Evolutionary conservation across 169 alveolate genomes (phyloP).

Genomic region (Cyclospora cayetanensis): DNA sequence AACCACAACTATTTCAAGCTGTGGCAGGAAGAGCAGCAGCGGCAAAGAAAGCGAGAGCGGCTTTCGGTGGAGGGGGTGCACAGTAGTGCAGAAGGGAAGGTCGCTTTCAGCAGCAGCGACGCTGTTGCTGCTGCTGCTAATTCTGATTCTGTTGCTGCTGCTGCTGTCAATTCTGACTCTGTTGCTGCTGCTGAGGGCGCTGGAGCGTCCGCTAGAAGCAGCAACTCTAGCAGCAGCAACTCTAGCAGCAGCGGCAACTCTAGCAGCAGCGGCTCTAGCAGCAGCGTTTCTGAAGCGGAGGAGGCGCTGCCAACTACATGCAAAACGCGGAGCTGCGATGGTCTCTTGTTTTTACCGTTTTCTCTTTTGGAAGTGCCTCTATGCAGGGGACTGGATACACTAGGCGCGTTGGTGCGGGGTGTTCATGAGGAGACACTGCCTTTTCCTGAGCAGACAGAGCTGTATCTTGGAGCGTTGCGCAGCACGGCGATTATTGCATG

Average conservation of each 20-base stretch:
- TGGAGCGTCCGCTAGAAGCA: neutral
- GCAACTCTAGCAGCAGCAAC: neutral
- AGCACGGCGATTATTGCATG: slow-evolving; percentile 46
- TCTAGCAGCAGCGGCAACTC: neutral
- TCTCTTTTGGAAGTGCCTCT: slow-evolving; percentile 75
- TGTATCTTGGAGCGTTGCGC: slow-evolving; percentile 22
- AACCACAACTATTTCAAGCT: neutral
- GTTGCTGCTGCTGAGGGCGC: neutral
- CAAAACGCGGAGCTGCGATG: slow-evolving; percentile 63
- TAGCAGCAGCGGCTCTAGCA: neutral
- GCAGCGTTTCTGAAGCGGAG: neutral
- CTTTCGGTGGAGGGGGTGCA: neutral
- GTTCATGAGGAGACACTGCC: neutral
- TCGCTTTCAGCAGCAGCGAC: neutral
- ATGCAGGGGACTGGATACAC: slow-evolving; percentile 65
- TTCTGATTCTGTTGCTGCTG: neutral
- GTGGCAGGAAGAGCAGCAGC: slow-evolving; percentile 1
- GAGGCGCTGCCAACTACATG: slow-evolving; percentile 64
- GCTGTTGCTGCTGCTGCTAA: neutral
- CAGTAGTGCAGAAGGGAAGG: neutral
- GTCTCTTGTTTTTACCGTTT: slow-evolving; percentile 72
- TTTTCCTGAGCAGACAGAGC: slow-evolving; percentile 35
- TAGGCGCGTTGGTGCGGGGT: slow-evolving; percentile 48
- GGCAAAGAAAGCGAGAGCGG: neutral
- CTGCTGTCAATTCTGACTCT: neutral